phyloP scores from a whole-genome alignment of 495 filamentous ascomycete species.

The Hypoxylon intermedium region DNA sequence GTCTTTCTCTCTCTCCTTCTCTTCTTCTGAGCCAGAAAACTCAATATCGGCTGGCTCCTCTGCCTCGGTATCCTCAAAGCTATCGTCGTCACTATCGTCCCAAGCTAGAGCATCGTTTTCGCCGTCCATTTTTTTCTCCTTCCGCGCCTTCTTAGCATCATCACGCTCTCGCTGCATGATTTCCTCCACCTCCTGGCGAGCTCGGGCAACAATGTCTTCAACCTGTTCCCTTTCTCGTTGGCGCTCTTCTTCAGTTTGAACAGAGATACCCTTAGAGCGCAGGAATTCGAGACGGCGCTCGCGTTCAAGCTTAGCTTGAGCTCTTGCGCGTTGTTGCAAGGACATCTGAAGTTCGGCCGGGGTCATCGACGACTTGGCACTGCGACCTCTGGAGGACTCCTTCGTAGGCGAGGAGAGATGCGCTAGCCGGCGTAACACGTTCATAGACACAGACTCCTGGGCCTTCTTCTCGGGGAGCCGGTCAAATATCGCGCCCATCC shows the following conservation, averaged over 20 bases:
- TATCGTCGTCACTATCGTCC: constrained; percentile 71
- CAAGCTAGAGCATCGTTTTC: constrained; percentile 61
- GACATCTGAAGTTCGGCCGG: constrained; percentile 70
- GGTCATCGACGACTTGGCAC: constrained; percentile 63
- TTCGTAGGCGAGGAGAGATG: constrained; percentile 71
- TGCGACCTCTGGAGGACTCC: constrained; percentile 43
- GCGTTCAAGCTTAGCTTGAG: constrained; percentile 82
- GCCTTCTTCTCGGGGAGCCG: constrained; percentile 64
- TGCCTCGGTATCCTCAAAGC: constrained; percentile 57
- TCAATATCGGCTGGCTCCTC: constrained; percentile 58
- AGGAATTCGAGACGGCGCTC: constrained; percentile 79
- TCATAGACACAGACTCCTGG: constrained; percentile 69
- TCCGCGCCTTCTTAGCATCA: constrained; percentile 67
- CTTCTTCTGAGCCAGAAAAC: constrained; percentile 57
- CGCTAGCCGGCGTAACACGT: constrained; percentile 73
- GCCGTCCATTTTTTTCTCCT: constrained; percentile 54
- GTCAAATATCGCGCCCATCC: constrained; percentile 69
- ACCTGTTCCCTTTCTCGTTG: constrained; percentile 77
- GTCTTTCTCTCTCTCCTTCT: constrained; percentile 38
- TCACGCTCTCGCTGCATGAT: constrained; percentile 79
- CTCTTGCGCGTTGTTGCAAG: constrained; percentile 71
- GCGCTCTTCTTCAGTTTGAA: constrained; percentile 88
- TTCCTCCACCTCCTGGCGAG: constrained; percentile 77
- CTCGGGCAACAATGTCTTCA: constrained; percentile 86
- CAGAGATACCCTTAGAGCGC: constrained; percentile 74